Evolutionary conservation across 495 filamentous ascomycete genomes (phyloP).

Genomic region (Tuber melanosporum): DNA sequence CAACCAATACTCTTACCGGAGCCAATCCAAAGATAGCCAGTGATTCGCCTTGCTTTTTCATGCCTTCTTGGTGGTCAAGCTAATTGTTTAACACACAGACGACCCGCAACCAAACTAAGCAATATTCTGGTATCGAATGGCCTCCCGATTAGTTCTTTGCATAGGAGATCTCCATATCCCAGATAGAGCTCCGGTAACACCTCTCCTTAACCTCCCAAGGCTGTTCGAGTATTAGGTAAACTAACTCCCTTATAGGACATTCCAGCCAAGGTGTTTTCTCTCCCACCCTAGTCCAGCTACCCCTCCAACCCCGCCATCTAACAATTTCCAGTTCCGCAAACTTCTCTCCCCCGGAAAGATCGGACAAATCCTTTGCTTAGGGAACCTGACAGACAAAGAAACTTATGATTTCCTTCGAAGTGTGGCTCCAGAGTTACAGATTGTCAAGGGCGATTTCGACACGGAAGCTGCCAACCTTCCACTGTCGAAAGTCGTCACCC

Average conservation of each 20-base stretch:
- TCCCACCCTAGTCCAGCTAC: constrained; percentile 15
- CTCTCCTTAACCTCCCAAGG: constrained; percentile 12
- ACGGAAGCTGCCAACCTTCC: constrained; percentile 85
- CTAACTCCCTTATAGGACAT: constrained; percentile 57
- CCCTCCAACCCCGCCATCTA: constrained; percentile 24
- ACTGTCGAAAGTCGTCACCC: constrained; percentile 85
- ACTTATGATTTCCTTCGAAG: constrained; percentile 92
- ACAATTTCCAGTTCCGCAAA: constrained; percentile 74
- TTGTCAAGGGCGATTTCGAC: constrained; percentile 91
- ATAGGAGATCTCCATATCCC: constrained; percentile 98
- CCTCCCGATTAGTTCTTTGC: constrained; percentile 77
- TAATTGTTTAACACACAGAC: neutral
- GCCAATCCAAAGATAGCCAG: neutral
- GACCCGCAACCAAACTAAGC: neutral
- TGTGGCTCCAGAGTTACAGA: constrained; percentile 87
- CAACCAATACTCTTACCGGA: neutral
- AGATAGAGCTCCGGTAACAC: constrained; percentile 71
- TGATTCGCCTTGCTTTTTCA: neutral
- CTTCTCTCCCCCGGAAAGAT: constrained; percentile 98
- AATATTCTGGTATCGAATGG: constrained; percentile 48
- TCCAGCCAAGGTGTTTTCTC: constrained; percentile 65
- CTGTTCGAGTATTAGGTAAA: constrained; percentile 5
- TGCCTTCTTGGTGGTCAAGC: neutral
- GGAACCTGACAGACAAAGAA: constrained; percentile 89
- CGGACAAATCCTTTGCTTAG: constrained; percentile 91